Evolutionary conservation across 139 green algal genomes (phyloP).

Genomic region (Limnomonas spitsbergensis): DNA sequence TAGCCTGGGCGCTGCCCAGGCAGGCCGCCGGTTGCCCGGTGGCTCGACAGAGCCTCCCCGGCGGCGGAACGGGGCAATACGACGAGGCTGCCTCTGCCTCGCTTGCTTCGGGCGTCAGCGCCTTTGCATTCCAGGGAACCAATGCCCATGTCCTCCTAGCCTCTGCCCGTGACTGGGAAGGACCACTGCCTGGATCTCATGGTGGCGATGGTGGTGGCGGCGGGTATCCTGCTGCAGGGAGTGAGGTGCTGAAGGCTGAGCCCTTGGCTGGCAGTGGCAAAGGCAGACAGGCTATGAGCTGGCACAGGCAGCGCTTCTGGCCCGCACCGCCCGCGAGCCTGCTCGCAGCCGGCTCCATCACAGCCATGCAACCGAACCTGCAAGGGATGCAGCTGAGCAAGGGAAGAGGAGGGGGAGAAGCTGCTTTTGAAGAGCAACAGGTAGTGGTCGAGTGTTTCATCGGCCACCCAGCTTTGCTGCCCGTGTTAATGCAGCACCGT

Average conservation of each 20-base stretch:
- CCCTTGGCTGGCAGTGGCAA: too few species aligned
- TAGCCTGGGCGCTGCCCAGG: conserved; percentile 1
- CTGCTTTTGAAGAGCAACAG: too few species aligned
- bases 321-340: neutral
- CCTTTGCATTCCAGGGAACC: conserved; percentile 26
- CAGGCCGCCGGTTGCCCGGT: neutral
- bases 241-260: neutral
- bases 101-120: conserved; percentile 1
- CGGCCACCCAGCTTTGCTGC: neutral
- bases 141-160: conserved; percentile 9
- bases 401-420: too few species aligned
- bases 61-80: too few species aligned
- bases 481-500: neutral
- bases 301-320: conserved; percentile 12
- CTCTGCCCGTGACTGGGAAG: too few species aligned
- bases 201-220: too few species aligned
- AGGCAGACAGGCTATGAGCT: neutral
- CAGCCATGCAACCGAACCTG: too few species aligned
- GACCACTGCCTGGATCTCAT: too few species aligned
- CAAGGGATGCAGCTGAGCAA: too few species aligned
- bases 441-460: neutral
- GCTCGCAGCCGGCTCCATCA: too few species aligned
- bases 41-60: too few species aligned
- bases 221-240: neutral
- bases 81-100: neutral